Conservation (phyloP, 2,329 filamentous ascomycete genomes). For the Fusarium fracticaudum region DNA sequence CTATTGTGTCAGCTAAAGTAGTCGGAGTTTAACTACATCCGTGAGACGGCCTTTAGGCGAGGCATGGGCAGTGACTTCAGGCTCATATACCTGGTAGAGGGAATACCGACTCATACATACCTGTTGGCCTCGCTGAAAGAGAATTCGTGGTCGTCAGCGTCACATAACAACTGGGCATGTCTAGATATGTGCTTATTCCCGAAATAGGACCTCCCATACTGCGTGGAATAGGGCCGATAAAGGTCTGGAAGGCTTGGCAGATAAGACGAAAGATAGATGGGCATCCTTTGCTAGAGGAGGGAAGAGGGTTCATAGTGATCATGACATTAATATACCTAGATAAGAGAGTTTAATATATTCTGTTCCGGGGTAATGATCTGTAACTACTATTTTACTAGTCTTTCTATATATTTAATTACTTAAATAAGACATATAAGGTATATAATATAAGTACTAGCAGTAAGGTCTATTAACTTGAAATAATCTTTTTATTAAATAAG, state of each 20-base stretch:
- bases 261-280: background rate
- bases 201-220: background rate
- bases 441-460: too few species aligned
- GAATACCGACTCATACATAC: too few species aligned
- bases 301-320: fast-evolving
- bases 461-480: too few species aligned
- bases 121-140: background rate
- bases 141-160: too few species aligned
- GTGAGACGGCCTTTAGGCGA: background rate
- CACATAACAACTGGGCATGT: background rate
- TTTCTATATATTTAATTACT: too few species aligned
- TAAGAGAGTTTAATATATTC: fast-evolving
- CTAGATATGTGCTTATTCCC: background rate
- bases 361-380: fast-evolving
- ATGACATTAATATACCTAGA: fast-evolving
- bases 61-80: background rate
- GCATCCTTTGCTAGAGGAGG: background rate
- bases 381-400: too few species aligned
- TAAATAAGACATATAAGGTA: too few species aligned
- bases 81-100: background rate
- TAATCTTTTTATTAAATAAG: too few species aligned
- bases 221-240: background rate
- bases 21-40: background rate
- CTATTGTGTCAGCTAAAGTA: background rate
- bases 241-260: background rate